A percentile compares a stretch with the other conserved stretches of the same genome.
Conservation (phyloP, 495 filamentous ascomycete species). For the Podospora anserina region DNA sequence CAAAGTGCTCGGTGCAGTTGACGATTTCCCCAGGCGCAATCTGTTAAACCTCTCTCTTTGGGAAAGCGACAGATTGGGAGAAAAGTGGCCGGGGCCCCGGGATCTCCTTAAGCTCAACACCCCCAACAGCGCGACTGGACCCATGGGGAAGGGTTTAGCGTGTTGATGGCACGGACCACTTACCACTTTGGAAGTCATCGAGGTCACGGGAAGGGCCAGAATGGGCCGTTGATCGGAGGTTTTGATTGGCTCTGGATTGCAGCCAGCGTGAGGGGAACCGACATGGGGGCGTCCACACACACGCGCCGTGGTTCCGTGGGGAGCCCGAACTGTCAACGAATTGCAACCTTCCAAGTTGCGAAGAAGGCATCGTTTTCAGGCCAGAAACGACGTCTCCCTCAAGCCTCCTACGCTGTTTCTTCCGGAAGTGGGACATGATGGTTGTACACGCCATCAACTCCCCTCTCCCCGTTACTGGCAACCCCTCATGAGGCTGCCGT, state of each 20-base stretch:
- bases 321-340: neutral
- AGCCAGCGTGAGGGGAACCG: conserved; percentile 16
- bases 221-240: conserved; percentile 4
- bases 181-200: neutral
- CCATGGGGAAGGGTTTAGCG: conserved; percentile 20
- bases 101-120: conserved; percentile 14
- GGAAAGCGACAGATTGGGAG: conserved; percentile 27
- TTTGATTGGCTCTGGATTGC: conserved; percentile 11
- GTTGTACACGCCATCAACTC: too few relatives aligned
- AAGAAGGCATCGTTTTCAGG: neutral
- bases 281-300: conserved; percentile 17
- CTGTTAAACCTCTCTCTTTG: conserved; percentile 22
- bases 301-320: conserved; percentile 24
- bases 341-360: neutral
- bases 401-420: too few relatives aligned
- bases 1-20: conserved; percentile 25
- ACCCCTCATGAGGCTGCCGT: neutral
- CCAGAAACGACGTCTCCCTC: neutral
- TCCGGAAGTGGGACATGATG: too few relatives aligned
- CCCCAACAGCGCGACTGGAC: conserved; percentile 26
- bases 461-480: neutral
- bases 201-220: conserved; percentile 15
- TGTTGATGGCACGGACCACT: conserved; percentile 27
- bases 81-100: conserved; percentile 27
- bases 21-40: conserved; percentile 24